Percentiles rank a stretch among this genome's conserved stretches.
phyloP scores from a whole-genome alignment of 2,329 filamentous ascomycete genomes.

The Aspergillus sergii region DNA sequence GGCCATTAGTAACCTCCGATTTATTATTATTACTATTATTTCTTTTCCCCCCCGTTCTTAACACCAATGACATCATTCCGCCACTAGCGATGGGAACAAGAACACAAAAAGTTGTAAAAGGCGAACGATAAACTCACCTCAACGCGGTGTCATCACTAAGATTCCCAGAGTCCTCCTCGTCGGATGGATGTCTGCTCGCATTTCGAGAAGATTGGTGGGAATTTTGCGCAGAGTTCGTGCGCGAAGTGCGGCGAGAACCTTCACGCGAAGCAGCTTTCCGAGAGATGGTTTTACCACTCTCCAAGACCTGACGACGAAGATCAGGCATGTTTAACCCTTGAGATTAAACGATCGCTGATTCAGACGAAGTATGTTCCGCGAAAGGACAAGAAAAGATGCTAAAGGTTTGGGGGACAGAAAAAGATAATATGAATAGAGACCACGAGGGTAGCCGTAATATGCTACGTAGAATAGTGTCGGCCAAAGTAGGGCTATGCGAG shows the following conservation, averaged over 20 bases:
- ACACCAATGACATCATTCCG: slow-evolving; percentile 40
- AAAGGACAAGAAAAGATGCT: not conserved
- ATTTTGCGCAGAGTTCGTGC: slow-evolving; percentile 53
- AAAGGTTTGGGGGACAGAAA: not conserved
- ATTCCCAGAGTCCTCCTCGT: slow-evolving; percentile 60
- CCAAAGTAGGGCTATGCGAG: slow-evolving; percentile 17
- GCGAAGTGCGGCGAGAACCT: slow-evolving; percentile 56
- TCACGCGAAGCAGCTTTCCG: slow-evolving; percentile 61
- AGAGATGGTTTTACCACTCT: slow-evolving; percentile 67
- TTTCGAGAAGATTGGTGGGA: slow-evolving; percentile 59
- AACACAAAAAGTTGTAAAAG: slow-evolving; percentile 12
- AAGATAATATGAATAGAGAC: not conserved
- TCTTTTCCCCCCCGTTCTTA: not conserved
- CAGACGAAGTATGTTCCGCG: not conserved
- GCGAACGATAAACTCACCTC: slow-evolving; percentile 49
- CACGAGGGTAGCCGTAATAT: not conserved
- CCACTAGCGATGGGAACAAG: slow-evolving; percentile 18
- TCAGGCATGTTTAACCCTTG: slow-evolving; percentile 46
- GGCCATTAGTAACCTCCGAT: slow-evolving; percentile 12
- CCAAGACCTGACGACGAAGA: slow-evolving; percentile 60
- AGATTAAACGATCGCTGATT: not conserved
- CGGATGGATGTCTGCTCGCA: slow-evolving; percentile 58
- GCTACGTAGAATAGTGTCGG: not conserved
- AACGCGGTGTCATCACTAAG: slow-evolving; percentile 61
- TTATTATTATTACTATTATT: not conserved